Conservation (phyloP, 495 filamentous ascomycete genomes). For the Hypomontagnella monticulosa region DNA sequence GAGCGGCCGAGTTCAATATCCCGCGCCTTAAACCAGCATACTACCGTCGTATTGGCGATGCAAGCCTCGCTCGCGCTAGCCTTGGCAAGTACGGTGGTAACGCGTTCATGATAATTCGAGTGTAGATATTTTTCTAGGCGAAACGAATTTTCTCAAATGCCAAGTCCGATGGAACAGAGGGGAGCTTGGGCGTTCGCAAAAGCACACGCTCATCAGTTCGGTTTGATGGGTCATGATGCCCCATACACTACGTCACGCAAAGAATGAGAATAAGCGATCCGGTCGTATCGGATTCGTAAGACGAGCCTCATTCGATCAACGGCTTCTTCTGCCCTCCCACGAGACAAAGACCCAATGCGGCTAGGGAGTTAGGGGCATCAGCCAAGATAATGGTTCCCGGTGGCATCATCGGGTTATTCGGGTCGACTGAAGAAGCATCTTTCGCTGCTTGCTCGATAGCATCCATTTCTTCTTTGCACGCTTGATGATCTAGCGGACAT, state of each 20-base stretch:
- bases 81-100: not conserved
- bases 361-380: constrained; percentile 77
- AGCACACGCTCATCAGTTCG: not conserved
- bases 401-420: constrained; percentile 88
- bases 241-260: not conserved
- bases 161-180: not conserved
- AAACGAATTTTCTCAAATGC: not conserved
- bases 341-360: constrained; percentile 81
- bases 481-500: constrained; percentile 92
- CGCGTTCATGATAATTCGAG: constrained; percentile 5
- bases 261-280: not conserved
- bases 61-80: not conserved
- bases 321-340: constrained; percentile 88
- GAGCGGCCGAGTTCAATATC: not conserved
- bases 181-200: not conserved
- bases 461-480: constrained; percentile 98
- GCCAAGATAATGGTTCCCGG: constrained; percentile 82
- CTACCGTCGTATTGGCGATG: constrained; percentile 4
- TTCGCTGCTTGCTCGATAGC: constrained; percentile 94
- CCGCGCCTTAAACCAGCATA: not conserved
- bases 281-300: not conserved
- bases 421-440: constrained; percentile 85
- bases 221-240: not conserved
- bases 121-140: not conserved
- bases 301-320: constrained; percentile 78